phyloP scores from a whole-genome alignment of 2,329 filamentous ascomycete species.

The Stemphylium beticola region DNA sequence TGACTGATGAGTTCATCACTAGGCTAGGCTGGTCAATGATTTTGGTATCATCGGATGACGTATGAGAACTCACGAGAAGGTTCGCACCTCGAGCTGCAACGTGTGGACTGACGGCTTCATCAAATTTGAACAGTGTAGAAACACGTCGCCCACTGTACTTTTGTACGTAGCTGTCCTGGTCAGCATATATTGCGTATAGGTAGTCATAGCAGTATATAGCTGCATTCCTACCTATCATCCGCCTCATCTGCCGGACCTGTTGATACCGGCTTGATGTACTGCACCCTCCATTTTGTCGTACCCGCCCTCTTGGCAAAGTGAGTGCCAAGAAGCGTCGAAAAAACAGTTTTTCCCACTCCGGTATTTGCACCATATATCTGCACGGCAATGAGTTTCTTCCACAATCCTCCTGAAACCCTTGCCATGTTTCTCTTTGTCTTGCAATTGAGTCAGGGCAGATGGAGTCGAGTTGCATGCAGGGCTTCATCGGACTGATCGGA shows the following conservation, averaged over 20 bases:
- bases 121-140: slow-evolving; percentile 72
- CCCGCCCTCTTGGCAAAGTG: slow-evolving; percentile 48
- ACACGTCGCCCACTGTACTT: slow-evolving; percentile 64
- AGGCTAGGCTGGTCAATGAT: slow-evolving; percentile 26
- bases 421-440: slow-evolving; percentile 35
- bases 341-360: slow-evolving; percentile 82
- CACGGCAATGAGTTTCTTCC: slow-evolving; percentile 70
- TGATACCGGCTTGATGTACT: slow-evolving; percentile 82
- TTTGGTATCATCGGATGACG: not conserved
- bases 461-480: not conserved
- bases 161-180: slow-evolving; percentile 63
- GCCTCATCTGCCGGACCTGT: slow-evolving; percentile 74
- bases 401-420: slow-evolving; percentile 66
- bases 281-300: slow-evolving; percentile 51
- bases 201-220: not conserved
- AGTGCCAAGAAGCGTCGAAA: slow-evolving; percentile 74
- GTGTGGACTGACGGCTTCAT: slow-evolving; percentile 78
- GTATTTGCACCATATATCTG: slow-evolving; percentile 87
- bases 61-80: slow-evolving; percentile 24
- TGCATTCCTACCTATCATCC: slow-evolving; percentile 66
- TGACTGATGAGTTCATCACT: slow-evolving; percentile 29
- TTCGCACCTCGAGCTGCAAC: slow-evolving; percentile 62
- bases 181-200: not conserved
- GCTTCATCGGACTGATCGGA: not conserved
- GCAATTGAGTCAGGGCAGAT: not conserved